phyloP scores from a whole-genome alignment of 169 alveolate species.

The Cryptosporidium felis region DNA sequence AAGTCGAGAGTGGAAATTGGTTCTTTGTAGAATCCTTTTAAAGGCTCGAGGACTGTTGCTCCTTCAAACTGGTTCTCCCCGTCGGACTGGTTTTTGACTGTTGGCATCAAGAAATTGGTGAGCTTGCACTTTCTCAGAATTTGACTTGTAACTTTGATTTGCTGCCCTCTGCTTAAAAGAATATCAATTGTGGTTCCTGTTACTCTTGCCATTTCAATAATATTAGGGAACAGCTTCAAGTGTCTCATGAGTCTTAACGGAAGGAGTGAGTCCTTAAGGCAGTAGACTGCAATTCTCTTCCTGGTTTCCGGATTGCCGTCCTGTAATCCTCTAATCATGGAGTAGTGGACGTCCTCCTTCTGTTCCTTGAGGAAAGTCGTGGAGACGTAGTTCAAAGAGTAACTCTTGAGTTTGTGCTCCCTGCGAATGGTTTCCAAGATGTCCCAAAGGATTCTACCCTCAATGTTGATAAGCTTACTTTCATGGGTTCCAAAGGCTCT shows the following conservation, averaged over 20 bases:
- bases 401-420: conserved; percentile 95
- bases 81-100: conserved; percentile 72
- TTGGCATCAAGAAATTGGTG: conserved; percentile 90
- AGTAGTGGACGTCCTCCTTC: conserved; percentile 99
- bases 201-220: conserved; percentile 99
- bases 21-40: conserved; percentile 91
- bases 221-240: conserved; percentile 93
- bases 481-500: conserved; percentile 93
- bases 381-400: conserved; percentile 96
- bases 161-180: conserved; percentile 92
- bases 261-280: conserved; percentile 97
- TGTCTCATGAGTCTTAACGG: conserved; percentile 96
- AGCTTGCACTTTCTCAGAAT: conserved; percentile 91
- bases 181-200: conserved; percentile 96
- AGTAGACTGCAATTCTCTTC: conserved; percentile 97
- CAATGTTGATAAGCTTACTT: conserved; percentile 89
- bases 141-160: conserved; percentile 96
- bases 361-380: conserved; percentile 95
- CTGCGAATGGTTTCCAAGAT: conserved; percentile 94
- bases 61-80: conserved; percentile 88
- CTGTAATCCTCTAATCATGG: conserved; percentile 93
- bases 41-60: conserved; percentile 94
- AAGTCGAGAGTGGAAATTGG: conserved; percentile 99
- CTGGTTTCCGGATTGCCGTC: conserved; percentile 94
- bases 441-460: conserved; percentile 97